These are phyloP conservation scores for Epichloe gansuensis DNA, from an alignment of 2,329 filamentous ascomycete species.

Conservation along the genomic window DNA sequence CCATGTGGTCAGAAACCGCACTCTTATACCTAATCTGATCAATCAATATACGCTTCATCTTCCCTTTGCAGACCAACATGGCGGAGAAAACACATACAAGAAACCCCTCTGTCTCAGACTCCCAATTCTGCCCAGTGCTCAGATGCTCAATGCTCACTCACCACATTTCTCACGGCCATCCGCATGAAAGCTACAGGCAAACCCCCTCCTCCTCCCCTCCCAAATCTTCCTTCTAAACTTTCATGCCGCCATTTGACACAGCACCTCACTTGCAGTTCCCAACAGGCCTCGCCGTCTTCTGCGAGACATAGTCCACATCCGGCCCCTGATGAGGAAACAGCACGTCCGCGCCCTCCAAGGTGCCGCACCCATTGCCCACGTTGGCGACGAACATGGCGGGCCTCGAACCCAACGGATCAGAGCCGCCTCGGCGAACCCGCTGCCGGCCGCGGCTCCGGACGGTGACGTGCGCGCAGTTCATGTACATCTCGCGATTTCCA, in stretches of 20 bases:
- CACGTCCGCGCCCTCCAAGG: constrained; percentile 44
- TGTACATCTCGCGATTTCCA: constrained; percentile 77
- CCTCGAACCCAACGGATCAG: constrained; percentile 36
- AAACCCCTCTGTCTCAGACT: too few relatives aligned
- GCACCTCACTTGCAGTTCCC: constrained; percentile 10
- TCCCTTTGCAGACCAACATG: too few relatives aligned
- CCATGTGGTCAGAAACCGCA: too few relatives aligned
- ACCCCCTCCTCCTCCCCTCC: too few relatives aligned
- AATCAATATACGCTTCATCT: too few relatives aligned
- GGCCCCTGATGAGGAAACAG: constrained; percentile 54
- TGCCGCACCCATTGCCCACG: constrained; percentile 46
- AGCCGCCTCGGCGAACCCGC: constrained; percentile 11
- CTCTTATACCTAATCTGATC: too few relatives aligned
- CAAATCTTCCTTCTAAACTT: neutral
- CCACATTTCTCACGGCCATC: neutral
- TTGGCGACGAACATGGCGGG: constrained; percentile 65
- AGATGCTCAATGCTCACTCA: neutral
- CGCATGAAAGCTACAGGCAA: too few relatives aligned
- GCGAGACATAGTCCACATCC: constrained; percentile 30
- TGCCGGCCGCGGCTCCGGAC: constrained; percentile 31
- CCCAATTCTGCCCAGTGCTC: neutral
- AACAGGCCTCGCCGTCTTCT: constrained; percentile 23
- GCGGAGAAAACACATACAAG: too few relatives aligned
- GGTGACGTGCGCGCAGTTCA: constrained; percentile 66
- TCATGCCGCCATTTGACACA: neutral